Conservation (phyloP, 1,284 basidiomycete genomes). For the Papiliotrema terrestris region DNA sequence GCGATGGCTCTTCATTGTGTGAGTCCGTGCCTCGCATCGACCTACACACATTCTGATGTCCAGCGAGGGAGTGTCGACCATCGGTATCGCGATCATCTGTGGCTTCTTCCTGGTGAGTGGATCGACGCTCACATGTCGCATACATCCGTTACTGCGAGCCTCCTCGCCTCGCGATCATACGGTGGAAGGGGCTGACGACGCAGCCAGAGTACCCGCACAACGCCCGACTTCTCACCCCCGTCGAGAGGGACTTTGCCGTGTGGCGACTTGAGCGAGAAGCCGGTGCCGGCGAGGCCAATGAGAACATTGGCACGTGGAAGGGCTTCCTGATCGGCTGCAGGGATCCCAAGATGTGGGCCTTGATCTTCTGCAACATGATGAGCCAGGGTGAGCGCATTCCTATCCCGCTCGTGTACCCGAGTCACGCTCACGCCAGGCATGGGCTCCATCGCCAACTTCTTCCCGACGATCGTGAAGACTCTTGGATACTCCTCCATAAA, state of each 20-base stretch:
- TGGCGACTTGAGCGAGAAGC: constrained; percentile 30
- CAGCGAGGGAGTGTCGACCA: constrained; percentile 22
- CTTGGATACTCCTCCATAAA: constrained; percentile 29
- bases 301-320: constrained; percentile 11
- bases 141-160: too few species aligned
- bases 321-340: constrained; percentile 17
- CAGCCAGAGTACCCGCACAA: constrained; percentile 28
- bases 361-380: not conserved
- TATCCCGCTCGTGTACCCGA: too few species aligned
- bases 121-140: too few species aligned
- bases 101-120: constrained; percentile 12
- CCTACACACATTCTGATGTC: not conserved
- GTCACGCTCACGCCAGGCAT: constrained; percentile 10
- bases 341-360: constrained; percentile 11
- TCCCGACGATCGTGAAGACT: constrained; percentile 19
- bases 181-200: too few species aligned
- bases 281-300: constrained; percentile 16
- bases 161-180: too few species aligned
- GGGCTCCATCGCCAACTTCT: constrained; percentile 14
- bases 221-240: constrained; percentile 18
- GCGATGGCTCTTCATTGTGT: constrained; percentile 29
- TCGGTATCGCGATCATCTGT: constrained; percentile 16
- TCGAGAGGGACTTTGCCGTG: constrained; percentile 25
- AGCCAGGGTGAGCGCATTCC: constrained; percentile 3
- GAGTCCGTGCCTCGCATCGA: not conserved